Evolutionary conservation across 331 rosid genomes (phyloP), one percentile per base, ranked within the genome.

Genomic region (Quercus tomentella): DNA sequence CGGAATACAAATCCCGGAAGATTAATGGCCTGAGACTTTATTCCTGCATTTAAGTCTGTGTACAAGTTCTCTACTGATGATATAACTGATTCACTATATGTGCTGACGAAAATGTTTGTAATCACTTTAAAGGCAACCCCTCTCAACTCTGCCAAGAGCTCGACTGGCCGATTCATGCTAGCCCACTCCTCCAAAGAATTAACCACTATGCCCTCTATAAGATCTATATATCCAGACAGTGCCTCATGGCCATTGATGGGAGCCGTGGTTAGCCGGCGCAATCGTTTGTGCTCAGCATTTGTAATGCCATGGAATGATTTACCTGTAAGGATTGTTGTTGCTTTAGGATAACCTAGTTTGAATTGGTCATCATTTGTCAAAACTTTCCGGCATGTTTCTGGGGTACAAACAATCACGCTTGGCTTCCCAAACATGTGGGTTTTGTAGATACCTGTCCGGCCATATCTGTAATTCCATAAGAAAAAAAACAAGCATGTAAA

Each of bases 1-100:
- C 83, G 80, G 79, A 88, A 91, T 41, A 89, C 85, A 33, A 90
- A 91, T 20, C 98, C 98, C 0, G 98, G 97, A 18, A 91, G 68
- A 68, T 93, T 89, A 3, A 91, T 88, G 54, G 96, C 76, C 3
- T 58, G 63, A 49, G 97, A 71, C 73, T 88, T 91, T 70, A 91
- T 30, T 26, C 97, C 98, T 3, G 66, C 81, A 45, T 71, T 84
- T 5, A 91, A 82, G 4, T 74, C 8, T 16, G 2, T 18, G 25
- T 57, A 77, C 28, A 77, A 37, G 14, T 69, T 45, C 41, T 41
- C 84, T 3, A 84, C 73, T 0, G 69, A 30, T 6, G 61, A 65
- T 70, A 79, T 4, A 4, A 77, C 37, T 6, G 79, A 2, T 1
- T 71, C 71, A 52, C 77, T 81, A 33, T 71, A 45, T 4, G 84